Evolutionary conservation across 805 yeast genomes (phyloP).

Genomic region (Saturnispora quitensis): DNA sequence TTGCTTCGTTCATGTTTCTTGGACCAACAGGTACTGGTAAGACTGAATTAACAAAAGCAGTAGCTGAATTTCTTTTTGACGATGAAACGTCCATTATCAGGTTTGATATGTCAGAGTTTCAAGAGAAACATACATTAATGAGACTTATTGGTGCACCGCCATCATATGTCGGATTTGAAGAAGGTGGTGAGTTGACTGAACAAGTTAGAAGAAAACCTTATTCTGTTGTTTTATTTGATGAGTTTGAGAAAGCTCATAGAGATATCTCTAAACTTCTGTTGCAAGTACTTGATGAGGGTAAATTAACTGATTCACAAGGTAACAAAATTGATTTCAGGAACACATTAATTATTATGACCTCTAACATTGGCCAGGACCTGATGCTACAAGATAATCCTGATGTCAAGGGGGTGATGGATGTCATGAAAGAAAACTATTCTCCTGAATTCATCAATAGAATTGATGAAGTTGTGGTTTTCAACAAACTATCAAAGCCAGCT

Average conservation of each 20-base stretch:
- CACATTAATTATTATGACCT: constrained; percentile 92
- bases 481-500: constrained; percentile 72
- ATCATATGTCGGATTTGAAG: constrained; percentile 94
- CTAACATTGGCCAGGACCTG: constrained; percentile 91
- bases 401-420: constrained; percentile 52
- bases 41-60: constrained; percentile 87
- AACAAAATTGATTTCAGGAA: constrained; percentile 89
- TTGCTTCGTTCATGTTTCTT: constrained; percentile 90
- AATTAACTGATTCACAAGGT: constrained; percentile 91
- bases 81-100: constrained; percentile 80
- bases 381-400: constrained; percentile 61
- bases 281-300: constrained; percentile 94
- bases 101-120: constrained; percentile 97
- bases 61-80: constrained; percentile 87
- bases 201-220: constrained; percentile 94
- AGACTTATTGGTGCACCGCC: constrained; percentile 97
- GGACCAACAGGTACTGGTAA: constrained; percentile 99
- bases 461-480: constrained; percentile 90
- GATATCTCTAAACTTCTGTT: constrained; percentile 85
- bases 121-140: constrained; percentile 85
- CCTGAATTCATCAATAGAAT: constrained; percentile 94
- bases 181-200: constrained; percentile 93
- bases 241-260: constrained; percentile 93
- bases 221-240: constrained; percentile 87
- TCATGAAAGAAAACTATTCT: constrained; percentile 67